Evolutionary conservation across 768 basidiomycete genomes (phyloP), one percentile per base, ranked within the genome.

Genomic region (Bullera alba): DNA sequence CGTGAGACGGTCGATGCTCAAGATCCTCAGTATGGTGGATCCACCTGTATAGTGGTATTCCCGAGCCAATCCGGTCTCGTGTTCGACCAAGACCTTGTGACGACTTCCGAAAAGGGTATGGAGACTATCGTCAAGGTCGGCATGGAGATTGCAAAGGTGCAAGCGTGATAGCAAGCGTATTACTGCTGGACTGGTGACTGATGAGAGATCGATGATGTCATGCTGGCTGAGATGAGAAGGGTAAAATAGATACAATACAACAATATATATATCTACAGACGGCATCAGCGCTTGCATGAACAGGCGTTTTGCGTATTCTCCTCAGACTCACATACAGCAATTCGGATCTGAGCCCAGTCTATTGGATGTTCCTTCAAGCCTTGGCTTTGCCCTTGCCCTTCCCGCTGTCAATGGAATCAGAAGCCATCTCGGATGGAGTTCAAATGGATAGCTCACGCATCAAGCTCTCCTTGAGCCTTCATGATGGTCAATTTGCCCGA

Each of bases 401-500:
- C 23, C 61, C 61, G 35, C 58, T 60, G 16, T 10, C 8, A 8
- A 12, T 45, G 43, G 32, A 19, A 14, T 46, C 23, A 46, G 8
- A 7, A 44, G 10, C 38, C 6, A 32, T 8, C 16, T 17, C 23
- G 26, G 26, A 51, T 25, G 45, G 45, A 27, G 25, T 10, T 16
- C 7, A 30, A 10, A 39, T 12, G 15, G 2, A 45, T 16, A 21
- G 60, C 65, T 53, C 41, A 67, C 65, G 61, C 36, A 22, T 57
- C 62, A 12, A 67, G 21, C 17, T 70, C 68, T 30, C 66, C 67
- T 19, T 49, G 55, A 23, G 47, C 72, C 54, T 83, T 87, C 89
- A 96, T 89, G 70, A 96, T 90, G 25, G 87, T 87, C 54, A 96
- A 77, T 70, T 87, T 89, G 32, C 91, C 91, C 36, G 83, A 77